Percentiles rank a stretch among this genome's conserved stretches.
These are phyloP conservation scores for Malania oleifera DNA, from an alignment of 164 flowering plant genomes.

Conservation along the genomic window DNA sequence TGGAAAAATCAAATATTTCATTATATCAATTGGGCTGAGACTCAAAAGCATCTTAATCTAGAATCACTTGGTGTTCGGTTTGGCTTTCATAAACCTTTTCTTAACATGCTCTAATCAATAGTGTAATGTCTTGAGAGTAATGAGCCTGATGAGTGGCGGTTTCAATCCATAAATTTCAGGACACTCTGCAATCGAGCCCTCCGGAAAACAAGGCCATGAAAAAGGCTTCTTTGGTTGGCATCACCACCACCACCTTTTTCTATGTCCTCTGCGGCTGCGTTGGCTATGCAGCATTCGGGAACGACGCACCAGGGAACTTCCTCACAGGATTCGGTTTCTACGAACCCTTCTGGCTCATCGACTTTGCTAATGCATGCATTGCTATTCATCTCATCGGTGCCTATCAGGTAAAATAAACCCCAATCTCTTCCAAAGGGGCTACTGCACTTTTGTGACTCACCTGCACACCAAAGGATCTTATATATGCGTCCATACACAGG, in stretches of 20 bases:
- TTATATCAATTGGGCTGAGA: too few species aligned
- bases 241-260: conserved; percentile 44
- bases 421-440: too few species aligned
- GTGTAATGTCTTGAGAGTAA: too few species aligned
- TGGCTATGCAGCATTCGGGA: conserved; percentile 86
- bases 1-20: too few species aligned
- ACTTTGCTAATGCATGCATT: conserved; percentile 53
- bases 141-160: too few species aligned
- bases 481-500: conserved; percentile 43
- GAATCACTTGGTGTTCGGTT: too few species aligned
- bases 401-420: conserved; percentile 72
- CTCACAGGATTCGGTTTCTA: conserved; percentile 81
- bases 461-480: too few species aligned
- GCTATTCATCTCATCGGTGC: conserved; percentile 72
- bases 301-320: conserved; percentile 72
- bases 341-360: conserved; percentile 81
- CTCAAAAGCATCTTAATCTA: too few species aligned
- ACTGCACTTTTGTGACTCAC: too few species aligned
- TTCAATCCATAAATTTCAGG: conserved; percentile 27
- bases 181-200: conserved; percentile 57
- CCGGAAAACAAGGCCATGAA: conserved; percentile 68
- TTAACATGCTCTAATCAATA: too few species aligned
- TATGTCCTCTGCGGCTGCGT: conserved; percentile 55
- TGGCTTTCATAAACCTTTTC: too few species aligned
- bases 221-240: conserved; percentile 39